phyloP scores from a whole-genome alignment of 139 green algal genomes.

The Marvania coccoides region DNA sequence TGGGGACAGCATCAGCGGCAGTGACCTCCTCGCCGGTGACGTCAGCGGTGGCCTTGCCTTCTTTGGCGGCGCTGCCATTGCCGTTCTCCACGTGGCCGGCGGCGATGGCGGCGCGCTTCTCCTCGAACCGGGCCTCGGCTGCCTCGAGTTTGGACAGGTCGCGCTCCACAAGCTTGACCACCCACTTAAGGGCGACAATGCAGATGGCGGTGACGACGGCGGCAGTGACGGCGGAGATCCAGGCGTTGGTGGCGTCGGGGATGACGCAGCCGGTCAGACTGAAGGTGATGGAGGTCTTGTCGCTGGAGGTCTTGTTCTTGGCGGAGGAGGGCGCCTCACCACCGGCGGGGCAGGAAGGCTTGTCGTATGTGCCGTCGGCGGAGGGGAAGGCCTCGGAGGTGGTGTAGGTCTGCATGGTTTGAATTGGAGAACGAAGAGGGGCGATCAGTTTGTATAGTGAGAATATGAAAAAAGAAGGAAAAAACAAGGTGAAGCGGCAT shows the following conservation, averaged over 20 bases:
- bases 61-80: not conserved
- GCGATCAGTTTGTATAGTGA: too few relatives aligned
- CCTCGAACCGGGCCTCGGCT: not conserved
- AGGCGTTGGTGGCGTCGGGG: not conserved
- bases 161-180: conserved; percentile 19
- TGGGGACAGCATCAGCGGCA: not conserved
- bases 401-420: too few relatives aligned
- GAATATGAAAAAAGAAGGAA: not conserved
- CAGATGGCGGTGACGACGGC: not conserved
- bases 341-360: not conserved
- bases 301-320: not conserved
- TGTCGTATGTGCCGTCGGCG: too few relatives aligned
- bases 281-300: not conserved
- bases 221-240: conserved; percentile 21
- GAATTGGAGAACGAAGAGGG: not conserved
- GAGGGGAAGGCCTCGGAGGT: too few relatives aligned
- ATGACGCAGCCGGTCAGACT: not conserved
- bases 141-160: conserved; percentile 1
- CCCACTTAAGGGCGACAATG: not conserved
- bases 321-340: not conserved
- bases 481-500: not conserved
- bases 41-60: not conserved
- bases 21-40: not conserved
- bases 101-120: not conserved
- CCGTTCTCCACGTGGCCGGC: not conserved